A percentile compares a stretch with the other conserved stretches of the same genome.
Conservation (phyloP, 805 yeast genomes). For the Trichomonascus vanleenenianus region DNA sequence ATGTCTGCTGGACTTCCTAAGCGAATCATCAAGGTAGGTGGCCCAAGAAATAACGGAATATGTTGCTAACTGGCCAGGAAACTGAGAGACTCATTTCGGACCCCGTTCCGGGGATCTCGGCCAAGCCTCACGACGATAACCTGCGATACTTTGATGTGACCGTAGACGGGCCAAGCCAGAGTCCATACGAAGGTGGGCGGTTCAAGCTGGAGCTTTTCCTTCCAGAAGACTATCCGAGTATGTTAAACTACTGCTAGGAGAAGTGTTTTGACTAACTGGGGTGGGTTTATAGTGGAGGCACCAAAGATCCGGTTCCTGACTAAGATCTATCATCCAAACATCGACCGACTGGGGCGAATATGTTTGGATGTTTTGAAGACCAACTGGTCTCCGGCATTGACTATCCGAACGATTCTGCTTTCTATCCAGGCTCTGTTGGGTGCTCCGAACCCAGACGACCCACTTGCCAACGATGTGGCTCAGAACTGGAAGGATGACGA, state of each 20-base stretch:
- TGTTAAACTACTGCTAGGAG: constrained; percentile 9
- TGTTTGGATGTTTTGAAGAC: constrained; percentile 91
- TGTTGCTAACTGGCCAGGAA: constrained; percentile 46
- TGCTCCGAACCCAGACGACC: constrained; percentile 97
- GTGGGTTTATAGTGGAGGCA: constrained; percentile 59
- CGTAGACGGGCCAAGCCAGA: constrained; percentile 82
- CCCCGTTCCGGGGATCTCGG: constrained; percentile 94
- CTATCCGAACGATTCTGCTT: constrained; percentile 82
- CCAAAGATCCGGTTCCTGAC: constrained; percentile 94
- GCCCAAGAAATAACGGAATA: background rate
- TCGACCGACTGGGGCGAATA: constrained; percentile 89
- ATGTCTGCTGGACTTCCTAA: constrained; percentile 53
- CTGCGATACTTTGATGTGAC: constrained; percentile 87
- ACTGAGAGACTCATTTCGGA: constrained; percentile 87
- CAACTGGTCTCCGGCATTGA: constrained; percentile 97
- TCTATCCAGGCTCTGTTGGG: constrained; percentile 91
- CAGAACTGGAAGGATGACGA: constrained; percentile 92
- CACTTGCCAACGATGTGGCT: constrained; percentile 96
- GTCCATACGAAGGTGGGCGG: constrained; percentile 77
- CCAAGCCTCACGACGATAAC: constrained; percentile 90
- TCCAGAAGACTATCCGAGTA: constrained; percentile 91
- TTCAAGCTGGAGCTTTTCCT: constrained; percentile 80
- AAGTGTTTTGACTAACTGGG: constrained; percentile 8
- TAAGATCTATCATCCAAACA: constrained; percentile 92
- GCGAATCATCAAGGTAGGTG: constrained; percentile 75